These are phyloP conservation scores for Oryza brachyantha DNA, from an alignment of 176 grass and related monocot species.

Conservation along the genomic window DNA sequence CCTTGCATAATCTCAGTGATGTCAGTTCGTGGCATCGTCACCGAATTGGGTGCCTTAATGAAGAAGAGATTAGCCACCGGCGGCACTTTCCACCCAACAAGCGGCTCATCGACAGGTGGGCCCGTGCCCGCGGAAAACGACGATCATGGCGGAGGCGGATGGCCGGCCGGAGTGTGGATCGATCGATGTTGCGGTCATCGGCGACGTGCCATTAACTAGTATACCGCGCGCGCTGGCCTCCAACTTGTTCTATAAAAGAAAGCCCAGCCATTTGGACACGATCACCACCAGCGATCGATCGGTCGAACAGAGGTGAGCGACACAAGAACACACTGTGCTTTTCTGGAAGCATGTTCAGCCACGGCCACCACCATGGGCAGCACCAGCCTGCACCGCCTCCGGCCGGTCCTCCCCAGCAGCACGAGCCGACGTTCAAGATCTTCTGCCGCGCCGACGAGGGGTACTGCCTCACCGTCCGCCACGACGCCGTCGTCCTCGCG, in stretches of 20 bases:
- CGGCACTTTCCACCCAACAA: not conserved
- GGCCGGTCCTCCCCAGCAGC: conserved; percentile 42
- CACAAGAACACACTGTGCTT: too few relatives aligned
- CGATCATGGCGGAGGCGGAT: not conserved
- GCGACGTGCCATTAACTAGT: too few relatives aligned
- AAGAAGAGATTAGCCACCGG: not conserved
- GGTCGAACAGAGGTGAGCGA: too few relatives aligned
- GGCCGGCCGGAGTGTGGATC: too few relatives aligned
- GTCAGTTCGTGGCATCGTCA: too few relatives aligned
- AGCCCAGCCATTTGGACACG: not conserved
- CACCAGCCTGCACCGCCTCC: conserved; percentile 47
- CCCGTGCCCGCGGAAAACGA: not conserved
- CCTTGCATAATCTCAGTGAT: too few relatives aligned
- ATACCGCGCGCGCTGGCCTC: not conserved
- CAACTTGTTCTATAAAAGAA: not conserved
- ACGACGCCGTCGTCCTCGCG: conserved; percentile 52
- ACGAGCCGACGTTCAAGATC: conserved; percentile 60
- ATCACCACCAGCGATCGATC: not conserved
- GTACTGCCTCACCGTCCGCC: conserved; percentile 60
- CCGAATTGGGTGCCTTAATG: not conserved
- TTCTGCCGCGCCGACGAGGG: conserved; percentile 50
- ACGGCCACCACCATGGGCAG: conserved; percentile 11
- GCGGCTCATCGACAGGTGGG: not conserved
- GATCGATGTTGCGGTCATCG: too few relatives aligned
- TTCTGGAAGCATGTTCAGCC: conserved; percentile 13